Conservation (phyloP, 345 rosid species). For the Eucalyptus rudis region DNA sequence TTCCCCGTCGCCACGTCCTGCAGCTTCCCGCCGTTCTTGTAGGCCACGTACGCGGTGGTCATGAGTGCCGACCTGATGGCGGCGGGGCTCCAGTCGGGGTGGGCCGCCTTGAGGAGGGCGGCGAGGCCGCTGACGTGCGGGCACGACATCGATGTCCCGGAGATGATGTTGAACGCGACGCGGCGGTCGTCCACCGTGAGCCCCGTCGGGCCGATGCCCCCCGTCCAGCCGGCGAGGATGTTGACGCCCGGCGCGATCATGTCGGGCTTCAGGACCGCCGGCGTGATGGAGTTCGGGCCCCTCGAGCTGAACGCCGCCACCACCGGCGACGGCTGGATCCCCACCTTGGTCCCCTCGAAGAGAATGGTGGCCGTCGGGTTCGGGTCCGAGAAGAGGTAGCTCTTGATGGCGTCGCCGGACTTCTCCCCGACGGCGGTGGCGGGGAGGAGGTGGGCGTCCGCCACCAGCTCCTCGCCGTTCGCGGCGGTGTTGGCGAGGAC, state of each 20-base stretch:
- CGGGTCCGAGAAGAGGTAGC: too few relatives aligned
- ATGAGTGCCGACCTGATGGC: slow-evolving; percentile 77
- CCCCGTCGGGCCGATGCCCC: slow-evolving; percentile 44
- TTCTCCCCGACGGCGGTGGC: too few relatives aligned
- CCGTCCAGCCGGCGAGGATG: slow-evolving; percentile 69
- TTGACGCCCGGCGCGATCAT: slow-evolving; percentile 81
- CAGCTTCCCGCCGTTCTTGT: slow-evolving; percentile 40
- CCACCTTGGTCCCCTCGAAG: too few relatives aligned
- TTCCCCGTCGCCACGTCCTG: slow-evolving; percentile 51
- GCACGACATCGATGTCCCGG: slow-evolving; percentile 92
- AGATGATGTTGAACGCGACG: slow-evolving; percentile 51
- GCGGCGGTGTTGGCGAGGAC: slow-evolving; percentile 44
- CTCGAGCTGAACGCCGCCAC: too few relatives aligned
- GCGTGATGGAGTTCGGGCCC: slow-evolving; percentile 45
- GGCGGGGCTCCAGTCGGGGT: slow-evolving; percentile 85
- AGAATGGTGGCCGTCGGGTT: too few relatives aligned
- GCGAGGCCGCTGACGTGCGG: slow-evolving; percentile 91
- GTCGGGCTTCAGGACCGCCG: slow-evolving; percentile 73
- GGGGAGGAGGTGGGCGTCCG: slow-evolving; percentile 72
- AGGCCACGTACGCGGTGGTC: slow-evolving; percentile 70
- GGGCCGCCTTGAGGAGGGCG: slow-evolving; percentile 56
- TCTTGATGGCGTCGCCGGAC: too few relatives aligned
- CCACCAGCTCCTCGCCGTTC: slow-evolving; percentile 85
- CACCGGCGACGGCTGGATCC: too few relatives aligned
- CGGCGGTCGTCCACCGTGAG: slow-evolving; percentile 28